Conservation (phyloP, 2,329 filamentous ascomycete species). For the Apiospora koreana region DNA sequence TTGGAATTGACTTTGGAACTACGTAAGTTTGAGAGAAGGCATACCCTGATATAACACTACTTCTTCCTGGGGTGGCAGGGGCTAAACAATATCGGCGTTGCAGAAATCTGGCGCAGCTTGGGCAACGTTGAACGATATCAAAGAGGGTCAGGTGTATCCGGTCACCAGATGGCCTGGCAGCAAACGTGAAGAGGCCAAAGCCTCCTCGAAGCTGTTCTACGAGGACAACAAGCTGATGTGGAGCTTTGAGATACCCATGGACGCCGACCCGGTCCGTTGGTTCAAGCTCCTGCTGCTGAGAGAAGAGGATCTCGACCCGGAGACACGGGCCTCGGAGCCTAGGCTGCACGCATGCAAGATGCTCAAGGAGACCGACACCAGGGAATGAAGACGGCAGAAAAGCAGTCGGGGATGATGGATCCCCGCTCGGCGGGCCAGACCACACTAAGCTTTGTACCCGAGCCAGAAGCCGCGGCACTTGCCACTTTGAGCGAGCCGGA, state of each 20-base stretch:
- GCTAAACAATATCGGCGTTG: too few species aligned
- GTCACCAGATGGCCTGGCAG: slow-evolving; percentile 15
- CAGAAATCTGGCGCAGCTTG: too few species aligned
- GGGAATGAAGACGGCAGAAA: slow-evolving; percentile 22
- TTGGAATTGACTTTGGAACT: too few species aligned
- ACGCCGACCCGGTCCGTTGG: slow-evolving; percentile 26
- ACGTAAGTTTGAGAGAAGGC: too few species aligned
- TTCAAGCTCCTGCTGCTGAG: slow-evolving; percentile 27
- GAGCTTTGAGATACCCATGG: slow-evolving; percentile 25
- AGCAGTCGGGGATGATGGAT: slow-evolving; percentile 22
- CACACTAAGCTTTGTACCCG: slow-evolving; percentile 23
- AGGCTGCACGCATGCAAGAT: slow-evolving; percentile 14
- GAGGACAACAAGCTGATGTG: slow-evolving; percentile 19
- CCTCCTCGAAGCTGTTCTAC: slow-evolving; percentile 26
- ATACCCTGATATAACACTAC: too few species aligned
- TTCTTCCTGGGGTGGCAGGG: too few species aligned
- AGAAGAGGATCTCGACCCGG: slow-evolving; percentile 19
- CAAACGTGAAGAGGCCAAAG: slow-evolving; percentile 16
- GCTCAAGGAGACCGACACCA: slow-evolving; percentile 19
- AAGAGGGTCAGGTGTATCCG: slow-evolving; percentile 10
- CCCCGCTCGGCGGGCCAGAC: slow-evolving; percentile 18
- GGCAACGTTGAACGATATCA: not conserved
- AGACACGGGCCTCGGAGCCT: slow-evolving; percentile 18
- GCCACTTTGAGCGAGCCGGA: slow-evolving; percentile 19
- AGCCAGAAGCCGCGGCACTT: slow-evolving; percentile 29